Evolutionary conservation across 192 early-diverging fungal species (phyloP).

Genomic region (Podila epigama): DNA sequence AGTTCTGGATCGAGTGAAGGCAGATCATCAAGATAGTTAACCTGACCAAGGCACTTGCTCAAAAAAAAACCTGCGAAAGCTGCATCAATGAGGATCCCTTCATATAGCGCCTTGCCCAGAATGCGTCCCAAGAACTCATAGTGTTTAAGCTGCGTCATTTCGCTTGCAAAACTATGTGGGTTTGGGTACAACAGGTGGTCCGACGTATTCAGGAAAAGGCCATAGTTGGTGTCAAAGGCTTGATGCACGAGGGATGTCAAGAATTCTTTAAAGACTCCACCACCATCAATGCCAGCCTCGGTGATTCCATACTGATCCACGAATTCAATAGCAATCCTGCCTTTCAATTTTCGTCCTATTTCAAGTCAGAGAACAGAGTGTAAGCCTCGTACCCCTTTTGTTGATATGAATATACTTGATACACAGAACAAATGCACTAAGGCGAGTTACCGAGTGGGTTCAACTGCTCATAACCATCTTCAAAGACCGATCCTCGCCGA

Average conservation of each 20-base stretch:
- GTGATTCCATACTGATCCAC: conserved; percentile 81
- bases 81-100: conserved; percentile 84
- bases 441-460: conserved; percentile 63
- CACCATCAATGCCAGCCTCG: conserved; percentile 96
- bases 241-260: conserved; percentile 76
- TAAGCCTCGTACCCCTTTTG: background rate
- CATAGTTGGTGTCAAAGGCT: conserved; percentile 77
- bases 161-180: conserved; percentile 59
- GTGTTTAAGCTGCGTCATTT: conserved; percentile 62
- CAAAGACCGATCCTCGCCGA: conserved; percentile 81
- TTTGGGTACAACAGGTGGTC: conserved; percentile 80
- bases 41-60: conserved; percentile 69
- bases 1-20: conserved; percentile 81
- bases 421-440: background rate
- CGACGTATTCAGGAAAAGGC: conserved; percentile 70
- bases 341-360: conserved; percentile 70
- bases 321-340: conserved; percentile 85
- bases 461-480: conserved; percentile 86
- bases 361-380: background rate
- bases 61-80: conserved; percentile 88
- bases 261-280: conserved; percentile 98
- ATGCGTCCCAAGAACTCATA: conserved; percentile 83
- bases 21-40: conserved; percentile 68
- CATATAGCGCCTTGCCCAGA: conserved; percentile 87
- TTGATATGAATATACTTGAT: background rate